Evolutionary conservation across 345 rosid species (phyloP), one percentile per base, ranked within the genome.

Genomic region (Kernera saxatilis): DNA sequence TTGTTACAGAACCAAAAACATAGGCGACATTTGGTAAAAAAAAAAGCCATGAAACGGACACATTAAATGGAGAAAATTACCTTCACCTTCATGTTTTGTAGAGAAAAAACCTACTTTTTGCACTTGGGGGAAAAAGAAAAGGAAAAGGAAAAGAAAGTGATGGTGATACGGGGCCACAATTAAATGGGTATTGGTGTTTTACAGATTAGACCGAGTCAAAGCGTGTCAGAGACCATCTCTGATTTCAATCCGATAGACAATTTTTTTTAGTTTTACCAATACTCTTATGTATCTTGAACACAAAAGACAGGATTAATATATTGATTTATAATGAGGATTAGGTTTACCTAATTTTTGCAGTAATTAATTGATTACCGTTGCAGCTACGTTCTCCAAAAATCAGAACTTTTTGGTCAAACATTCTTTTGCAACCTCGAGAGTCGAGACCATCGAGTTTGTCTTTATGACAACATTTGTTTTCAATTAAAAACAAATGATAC

Each of bases 131-230:
- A 10, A 35, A 41, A 41, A 2, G 46, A 2, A 15, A 15, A 37
- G 4, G 0, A 37, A 33, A 2, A 39, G n/a, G n/a, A 5, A 15
- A 17, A 9, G 5, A 44, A 44, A 18, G 40, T n/a, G 19, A 15
- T 63, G 68, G 48, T 12, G 63, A 57, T 12, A 52, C 40, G 73
- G 64, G 33, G 17, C 45, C 45, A 22, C 33, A 8, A 4, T 43
- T 17, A 25, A 14, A 44, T 39, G 27, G 45, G 51, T 7, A 10
- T 44, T 22, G 29, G 58, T 23, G 49, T 50, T 48, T 48, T 61
- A 30, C 33, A 23, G 64, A 30, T 64, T 53, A 72, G 71, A 73
- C 71, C 54, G 46, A 40, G 78, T 74, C 78, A 74, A 67, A 60
- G 54, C 52, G 67, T 67, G 78, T 66, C 36, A 66, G 64, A 64